Evolutionary conservation across 495 filamentous ascomycete genomes (phyloP).

Genomic region (Aspergillus avenaceus): DNA sequence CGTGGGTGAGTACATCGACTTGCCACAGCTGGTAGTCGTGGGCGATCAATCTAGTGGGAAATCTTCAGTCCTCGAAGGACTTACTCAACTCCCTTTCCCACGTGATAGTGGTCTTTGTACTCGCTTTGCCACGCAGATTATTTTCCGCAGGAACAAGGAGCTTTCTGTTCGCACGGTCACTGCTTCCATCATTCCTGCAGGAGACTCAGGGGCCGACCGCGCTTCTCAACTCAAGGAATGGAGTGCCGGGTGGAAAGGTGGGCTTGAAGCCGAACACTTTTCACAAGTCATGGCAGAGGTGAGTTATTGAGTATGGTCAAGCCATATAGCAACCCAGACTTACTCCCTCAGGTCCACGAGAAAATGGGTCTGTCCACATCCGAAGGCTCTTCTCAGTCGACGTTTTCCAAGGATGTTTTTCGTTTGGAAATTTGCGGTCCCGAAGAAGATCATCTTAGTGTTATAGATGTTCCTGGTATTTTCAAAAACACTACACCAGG

Average conservation of each 20-base stretch:
- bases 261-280: constrained; percentile 11
- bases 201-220: constrained; percentile 15
- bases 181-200: constrained; percentile 24
- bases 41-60: constrained; percentile 44
- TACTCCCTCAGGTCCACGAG: constrained; percentile 9
- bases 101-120: constrained; percentile 41
- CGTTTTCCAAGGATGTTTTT: constrained; percentile 56
- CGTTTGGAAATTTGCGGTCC: constrained; percentile 57
- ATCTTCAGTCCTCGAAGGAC: constrained; percentile 40
- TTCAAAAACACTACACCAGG: constrained; percentile 52
- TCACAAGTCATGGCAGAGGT: constrained; percentile 24
- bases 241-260: constrained; percentile 3
- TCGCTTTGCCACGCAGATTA: constrained; percentile 45
- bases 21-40: constrained; percentile 40
- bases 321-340: background rate
- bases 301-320: background rate
- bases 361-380: constrained; percentile 26
- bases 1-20: constrained; percentile 28
- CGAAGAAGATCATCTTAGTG: constrained; percentile 51
- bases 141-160: constrained; percentile 34
- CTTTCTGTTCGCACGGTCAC: constrained; percentile 9
- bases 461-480: constrained; percentile 62
- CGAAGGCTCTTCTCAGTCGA: constrained; percentile 11
- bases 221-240: constrained; percentile 18
- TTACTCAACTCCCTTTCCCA: constrained; percentile 42